Percentiles rank a stretch among this genome's conserved stretches.
phyloP scores from a whole-genome alignment of 768 basidiomycete genomes.

The Lactifluus subvellereus region DNA sequence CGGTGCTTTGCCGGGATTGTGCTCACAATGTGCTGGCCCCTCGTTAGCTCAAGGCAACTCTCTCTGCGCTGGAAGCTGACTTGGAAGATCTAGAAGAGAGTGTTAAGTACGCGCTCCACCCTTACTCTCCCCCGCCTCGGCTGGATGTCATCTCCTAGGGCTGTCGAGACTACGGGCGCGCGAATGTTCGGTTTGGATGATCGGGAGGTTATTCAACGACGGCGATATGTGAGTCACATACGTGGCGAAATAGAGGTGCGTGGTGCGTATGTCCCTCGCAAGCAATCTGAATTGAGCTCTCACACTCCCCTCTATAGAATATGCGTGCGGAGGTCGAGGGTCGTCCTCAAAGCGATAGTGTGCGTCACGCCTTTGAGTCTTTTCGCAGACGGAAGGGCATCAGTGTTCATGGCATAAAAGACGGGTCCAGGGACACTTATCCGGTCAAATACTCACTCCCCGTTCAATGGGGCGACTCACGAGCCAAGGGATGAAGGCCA shows the following conservation, averaged over 20 bases:
- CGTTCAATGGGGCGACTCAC: conserved; percentile 5
- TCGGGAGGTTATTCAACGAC: conserved; percentile 65
- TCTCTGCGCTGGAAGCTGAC: conserved; percentile 78
- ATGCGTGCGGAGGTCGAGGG: conserved; percentile 61
- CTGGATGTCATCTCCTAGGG: conserved; percentile 39
- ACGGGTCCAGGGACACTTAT: conserved; percentile 1
- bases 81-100: conserved; percentile 92
- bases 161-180: conserved; percentile 82
- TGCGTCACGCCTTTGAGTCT: background rate
- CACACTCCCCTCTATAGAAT: conserved; percentile 40
- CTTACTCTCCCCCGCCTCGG: background rate
- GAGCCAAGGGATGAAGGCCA: conserved; percentile 46
- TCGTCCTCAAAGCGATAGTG: conserved; percentile 18
- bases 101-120: conserved; percentile 56
- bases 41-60: conserved; percentile 58
- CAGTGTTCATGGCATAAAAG: conserved; percentile 3
- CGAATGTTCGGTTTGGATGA: conserved; percentile 80
- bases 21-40: background rate
- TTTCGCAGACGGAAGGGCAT: background rate
- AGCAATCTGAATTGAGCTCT: background rate
- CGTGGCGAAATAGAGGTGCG: conserved; percentile 74
- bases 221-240: conserved; percentile 71
- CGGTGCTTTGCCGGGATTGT: background rate
- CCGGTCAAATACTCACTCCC: conserved; percentile 2
- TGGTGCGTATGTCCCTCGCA: conserved; percentile 18